phyloP scores from a whole-genome alignment of 2,329 filamentous ascomycete genomes.

The Trichoderma koningiopsis region DNA sequence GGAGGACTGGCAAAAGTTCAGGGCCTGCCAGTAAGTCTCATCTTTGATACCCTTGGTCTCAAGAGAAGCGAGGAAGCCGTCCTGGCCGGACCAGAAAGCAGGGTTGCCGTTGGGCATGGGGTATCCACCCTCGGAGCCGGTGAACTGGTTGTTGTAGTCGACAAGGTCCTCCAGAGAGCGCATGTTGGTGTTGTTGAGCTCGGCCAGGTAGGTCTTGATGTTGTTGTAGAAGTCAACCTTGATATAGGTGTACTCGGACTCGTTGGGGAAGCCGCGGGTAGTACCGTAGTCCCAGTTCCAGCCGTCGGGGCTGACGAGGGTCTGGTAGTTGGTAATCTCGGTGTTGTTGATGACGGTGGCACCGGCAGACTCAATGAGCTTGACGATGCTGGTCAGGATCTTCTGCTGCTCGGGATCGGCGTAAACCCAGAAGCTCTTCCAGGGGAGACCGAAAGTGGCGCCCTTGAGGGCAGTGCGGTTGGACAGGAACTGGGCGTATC shows the following conservation, averaged over 20 bases:
- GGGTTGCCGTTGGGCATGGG: slow-evolving; percentile 57
- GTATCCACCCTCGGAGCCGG: slow-evolving; percentile 66
- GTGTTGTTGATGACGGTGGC: slow-evolving; percentile 70
- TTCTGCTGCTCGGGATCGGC: slow-evolving; percentile 58
- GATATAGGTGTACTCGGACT: slow-evolving; percentile 73
- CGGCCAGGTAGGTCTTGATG: slow-evolving; percentile 63
- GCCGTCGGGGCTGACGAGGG: slow-evolving; percentile 64
- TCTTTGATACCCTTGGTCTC: slow-evolving; percentile 62
- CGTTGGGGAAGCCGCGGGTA: slow-evolving; percentile 64
- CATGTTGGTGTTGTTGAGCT: slow-evolving; percentile 63
- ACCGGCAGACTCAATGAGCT: slow-evolving; percentile 60
- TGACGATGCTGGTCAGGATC: slow-evolving; percentile 51
- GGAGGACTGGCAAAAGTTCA: slow-evolving; percentile 61
- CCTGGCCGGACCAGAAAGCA: slow-evolving; percentile 71
- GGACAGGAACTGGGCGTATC: slow-evolving; percentile 61
- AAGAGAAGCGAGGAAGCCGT: slow-evolving; percentile 66
- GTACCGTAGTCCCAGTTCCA: slow-evolving; percentile 75
- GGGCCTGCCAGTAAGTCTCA: slow-evolving; percentile 67
- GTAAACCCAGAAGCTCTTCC: slow-evolving; percentile 69
- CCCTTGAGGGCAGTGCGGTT: slow-evolving; percentile 57
- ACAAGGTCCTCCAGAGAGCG: slow-evolving; percentile 66
- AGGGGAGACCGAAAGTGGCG: slow-evolving; percentile 70
- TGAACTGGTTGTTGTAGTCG: slow-evolving; percentile 63
- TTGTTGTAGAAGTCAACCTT: slow-evolving; percentile 70
- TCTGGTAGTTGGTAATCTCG: slow-evolving; percentile 65